phyloP scores from a whole-genome alignment of 768 basidiomycete genomes.

The Pleurotus sapidus region DNA sequence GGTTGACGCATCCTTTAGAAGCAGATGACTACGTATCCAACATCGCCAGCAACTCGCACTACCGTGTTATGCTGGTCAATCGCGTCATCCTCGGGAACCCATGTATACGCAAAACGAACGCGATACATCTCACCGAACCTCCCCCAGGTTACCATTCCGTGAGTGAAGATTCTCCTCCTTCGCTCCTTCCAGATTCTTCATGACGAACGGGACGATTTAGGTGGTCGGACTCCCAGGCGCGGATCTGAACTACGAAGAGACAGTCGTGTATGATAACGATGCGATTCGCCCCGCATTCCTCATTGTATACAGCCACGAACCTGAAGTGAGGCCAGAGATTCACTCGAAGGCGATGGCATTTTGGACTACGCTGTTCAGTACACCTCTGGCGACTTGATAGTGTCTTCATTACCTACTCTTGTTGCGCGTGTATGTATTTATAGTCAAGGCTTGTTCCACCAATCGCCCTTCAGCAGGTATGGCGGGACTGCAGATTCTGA shows the following conservation, averaged over 20 bases:
- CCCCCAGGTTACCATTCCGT: slow-evolving; percentile 64
- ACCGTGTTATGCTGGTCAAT: slow-evolving; percentile 53
- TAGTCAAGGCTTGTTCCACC: too few relatives aligned
- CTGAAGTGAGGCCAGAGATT: slow-evolving; percentile 14
- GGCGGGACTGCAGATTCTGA: too few relatives aligned
- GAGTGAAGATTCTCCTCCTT: slow-evolving; percentile 8
- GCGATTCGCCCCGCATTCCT: slow-evolving; percentile 67
- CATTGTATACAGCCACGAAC: slow-evolving; percentile 51
- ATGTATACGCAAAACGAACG: slow-evolving; percentile 46
- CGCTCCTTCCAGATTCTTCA: neutral
- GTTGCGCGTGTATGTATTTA: too few relatives aligned
- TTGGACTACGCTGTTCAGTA: slow-evolving; percentile 42
- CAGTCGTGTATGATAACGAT: slow-evolving; percentile 64
- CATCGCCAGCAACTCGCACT: slow-evolving; percentile 33
- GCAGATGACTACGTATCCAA: slow-evolving; percentile 63
- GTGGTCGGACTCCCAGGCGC: slow-evolving; percentile 61
- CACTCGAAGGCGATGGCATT: slow-evolving; percentile 30
- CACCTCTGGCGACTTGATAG: slow-evolving; percentile 40
- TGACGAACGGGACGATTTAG: slow-evolving; percentile 24
- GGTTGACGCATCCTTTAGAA: slow-evolving; percentile 32
- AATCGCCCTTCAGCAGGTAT: too few relatives aligned
- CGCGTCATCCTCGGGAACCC: slow-evolving; percentile 66
- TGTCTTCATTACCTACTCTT: too few relatives aligned
- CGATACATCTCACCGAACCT: slow-evolving; percentile 42
- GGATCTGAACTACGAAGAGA: slow-evolving; percentile 69